These are phyloP conservation scores for Giardia muris DNA, from an alignment of 208 protist genomes.

Conservation along the genomic window DNA sequence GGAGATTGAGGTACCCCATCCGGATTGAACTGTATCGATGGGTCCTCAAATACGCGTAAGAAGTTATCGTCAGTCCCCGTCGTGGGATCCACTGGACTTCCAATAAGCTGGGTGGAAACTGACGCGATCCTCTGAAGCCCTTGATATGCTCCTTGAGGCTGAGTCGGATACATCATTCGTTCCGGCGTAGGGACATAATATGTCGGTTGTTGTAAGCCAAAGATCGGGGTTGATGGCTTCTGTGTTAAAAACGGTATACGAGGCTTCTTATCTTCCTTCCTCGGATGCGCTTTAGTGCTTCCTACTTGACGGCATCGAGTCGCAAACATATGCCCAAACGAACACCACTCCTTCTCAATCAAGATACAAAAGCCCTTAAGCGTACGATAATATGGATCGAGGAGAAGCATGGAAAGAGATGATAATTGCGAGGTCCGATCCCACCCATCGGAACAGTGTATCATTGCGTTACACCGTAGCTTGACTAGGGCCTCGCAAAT, in stretches of 20 bases:
- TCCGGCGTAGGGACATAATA: not conserved
- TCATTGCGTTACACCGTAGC: slow-evolving; percentile 35
- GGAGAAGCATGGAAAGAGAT: slow-evolving; percentile 60
- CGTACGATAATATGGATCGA: slow-evolving; percentile 75
- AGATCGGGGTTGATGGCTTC: not conserved
- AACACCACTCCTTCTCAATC: slow-evolving; percentile 75
- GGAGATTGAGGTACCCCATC: not conserved
- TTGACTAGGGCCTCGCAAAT: slow-evolving; percentile 11
- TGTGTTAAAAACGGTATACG: not conserved
- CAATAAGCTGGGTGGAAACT: too few species aligned
- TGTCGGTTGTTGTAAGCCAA: too few species aligned
- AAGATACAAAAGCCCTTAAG: slow-evolving; percentile 59
- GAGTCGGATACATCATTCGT: not conserved
- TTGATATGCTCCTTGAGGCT: not conserved
- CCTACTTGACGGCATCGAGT: slow-evolving; percentile 43
- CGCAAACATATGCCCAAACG: slow-evolving; percentile 69
- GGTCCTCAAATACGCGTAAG: not conserved
- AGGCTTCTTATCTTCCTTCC: not conserved
- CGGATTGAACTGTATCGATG: too few species aligned
- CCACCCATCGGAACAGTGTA: slow-evolving; percentile 72
- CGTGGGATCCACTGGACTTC: not conserved
- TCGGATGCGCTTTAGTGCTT: not conserved
- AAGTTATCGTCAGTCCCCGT: not conserved
- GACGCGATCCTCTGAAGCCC: not conserved
- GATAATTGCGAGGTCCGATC: slow-evolving; percentile 71